phyloP scores from a whole-genome alignment of 2,329 filamentous ascomycete genomes.

The Diaporthe eres region DNA sequence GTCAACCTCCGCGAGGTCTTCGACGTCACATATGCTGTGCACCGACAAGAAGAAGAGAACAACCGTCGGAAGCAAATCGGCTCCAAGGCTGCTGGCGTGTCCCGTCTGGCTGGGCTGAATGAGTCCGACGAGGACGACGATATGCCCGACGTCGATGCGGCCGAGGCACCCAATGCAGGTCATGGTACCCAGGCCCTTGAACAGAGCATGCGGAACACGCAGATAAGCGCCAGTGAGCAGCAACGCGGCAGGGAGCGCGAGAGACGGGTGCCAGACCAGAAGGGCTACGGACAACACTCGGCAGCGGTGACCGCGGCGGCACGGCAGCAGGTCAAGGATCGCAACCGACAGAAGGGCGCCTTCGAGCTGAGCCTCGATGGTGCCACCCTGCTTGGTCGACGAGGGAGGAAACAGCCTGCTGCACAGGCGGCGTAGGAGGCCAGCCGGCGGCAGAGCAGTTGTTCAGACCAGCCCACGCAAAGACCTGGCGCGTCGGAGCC shows the following conservation, averaged over 20 bases:
- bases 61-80: slow-evolving; percentile 90
- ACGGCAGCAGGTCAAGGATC: slow-evolving; percentile 80
- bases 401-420: slow-evolving; percentile 66
- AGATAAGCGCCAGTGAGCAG: slow-evolving; percentile 74
- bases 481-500: not conserved
- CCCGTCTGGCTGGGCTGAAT: slow-evolving; percentile 73
- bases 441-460: not conserved
- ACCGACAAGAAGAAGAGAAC: slow-evolving; percentile 94
- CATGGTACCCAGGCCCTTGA: slow-evolving; percentile 78
- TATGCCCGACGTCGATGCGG: slow-evolving; percentile 63
- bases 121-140: slow-evolving; percentile 75
- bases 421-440: slow-evolving; percentile 56
- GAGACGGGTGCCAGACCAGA: slow-evolving; percentile 57
- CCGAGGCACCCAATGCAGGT: slow-evolving; percentile 58
- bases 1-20: slow-evolving; percentile 98
- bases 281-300: slow-evolving; percentile 91
- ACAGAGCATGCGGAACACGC: slow-evolving; percentile 87
- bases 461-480: not conserved
- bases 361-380: slow-evolving; percentile 96
- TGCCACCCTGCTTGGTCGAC: slow-evolving; percentile 86
- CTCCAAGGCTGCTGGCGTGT: slow-evolving; percentile 75
- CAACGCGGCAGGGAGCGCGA: slow-evolving; percentile 67
- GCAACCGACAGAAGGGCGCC: slow-evolving; percentile 79
- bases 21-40: slow-evolving; percentile 97
- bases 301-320: slow-evolving; percentile 87